Base-by-base conservation (phyloP, 176 grass and related monocot species). In the Dactylis glomerata region DNA sequence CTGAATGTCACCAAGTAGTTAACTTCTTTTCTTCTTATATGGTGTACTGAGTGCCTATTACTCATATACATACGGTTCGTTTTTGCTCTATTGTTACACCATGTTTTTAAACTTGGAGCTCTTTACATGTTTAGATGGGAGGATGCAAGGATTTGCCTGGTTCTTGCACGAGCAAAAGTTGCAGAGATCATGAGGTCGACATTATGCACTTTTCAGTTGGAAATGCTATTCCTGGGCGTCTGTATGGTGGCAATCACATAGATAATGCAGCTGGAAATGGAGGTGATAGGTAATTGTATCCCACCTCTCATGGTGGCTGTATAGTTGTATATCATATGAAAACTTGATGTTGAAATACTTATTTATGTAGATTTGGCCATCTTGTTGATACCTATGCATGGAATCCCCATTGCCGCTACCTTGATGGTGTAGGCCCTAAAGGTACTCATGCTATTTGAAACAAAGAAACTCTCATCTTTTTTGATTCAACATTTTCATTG, bases 171-270 rank as follows among this genome's bases (percentile, higher is more conserved):
- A 92, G 86, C 42, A 93, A 92, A 94, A 93, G 85, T 55, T 98
- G 96, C 82, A 89, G 85, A 69, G 93, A 90, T 38, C 75, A 98
- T 68, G 96, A 96, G 83, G 96, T 98, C 31, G 96, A 98, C 80
- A 98, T 98, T 84, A 89, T 99, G 93, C 93, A 95, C 83, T 99
- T 99, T 76, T 94, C 89, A 45, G 76, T 99, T 82, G 96, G 93
- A 85, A 92, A 84, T 96, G 93, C 96, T 88, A 94, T 99, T 92
- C 96, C 96, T 66, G 96, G 96, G 68, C 93, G 96, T 79, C 73
- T 99, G 68, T 99, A 99, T 69, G 96, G 96, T 81, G 91, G 93
- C 32, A 99, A 99, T 89, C 76, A 92, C 82, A 85, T 94, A 44
- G 96, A 98, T 67, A 96, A 94, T 77, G 84, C 85, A 65, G 88